Base-by-base conservation (phyloP, 2,329 filamentous ascomycete species). In the Cephalotrichum gorgonifer region DNA sequence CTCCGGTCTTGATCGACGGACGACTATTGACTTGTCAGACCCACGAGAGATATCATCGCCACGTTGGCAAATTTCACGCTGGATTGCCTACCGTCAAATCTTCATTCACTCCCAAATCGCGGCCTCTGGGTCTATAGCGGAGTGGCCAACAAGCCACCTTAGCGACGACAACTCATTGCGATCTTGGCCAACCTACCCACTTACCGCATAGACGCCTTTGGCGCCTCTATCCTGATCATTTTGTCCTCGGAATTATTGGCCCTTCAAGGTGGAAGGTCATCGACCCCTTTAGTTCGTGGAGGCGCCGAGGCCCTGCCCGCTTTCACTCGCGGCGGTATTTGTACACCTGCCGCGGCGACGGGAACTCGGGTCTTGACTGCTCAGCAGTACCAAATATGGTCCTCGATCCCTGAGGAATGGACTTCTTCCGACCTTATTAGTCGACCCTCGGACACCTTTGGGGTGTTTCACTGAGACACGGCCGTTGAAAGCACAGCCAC, bases 71-170 rank as follows among this genome's bases (percentile, higher is more conserved):
- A 59, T 57, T 56, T 57, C 51, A 59, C 41, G 23, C 52, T 57
- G 58, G 54, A 55, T 50, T 50, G 58, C 15, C 47, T 44, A 43
- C 43, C 47, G 27, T 23, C 41, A 17, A 30, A 22, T 22, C 46
- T 42, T 38, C 41, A 44, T 76, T 90, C 88, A 80, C 87, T 95
- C 74, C 84, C 91, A 69, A 88, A 88, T 77, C 91, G 89, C 71
- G 83, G 83, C 67, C 83, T 83, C 77, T 88, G 89, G 89, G 89
- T 94, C 82, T 91, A 91, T 70, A 83, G 83, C 77, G 90, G 91
- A 85, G 87, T 89, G 75, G 88, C 93, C 77, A 93, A 89, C 76
- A 91, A 95, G 74, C 91, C 93, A 67, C 91, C 91, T 78, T 97
- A 97, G 96, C 5, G n/a, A 17, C 31, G 15, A 25, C 23, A 25